Base-by-base conservation (phyloP, 257 asterid species). In the Nicotiana otophora region DNA sequence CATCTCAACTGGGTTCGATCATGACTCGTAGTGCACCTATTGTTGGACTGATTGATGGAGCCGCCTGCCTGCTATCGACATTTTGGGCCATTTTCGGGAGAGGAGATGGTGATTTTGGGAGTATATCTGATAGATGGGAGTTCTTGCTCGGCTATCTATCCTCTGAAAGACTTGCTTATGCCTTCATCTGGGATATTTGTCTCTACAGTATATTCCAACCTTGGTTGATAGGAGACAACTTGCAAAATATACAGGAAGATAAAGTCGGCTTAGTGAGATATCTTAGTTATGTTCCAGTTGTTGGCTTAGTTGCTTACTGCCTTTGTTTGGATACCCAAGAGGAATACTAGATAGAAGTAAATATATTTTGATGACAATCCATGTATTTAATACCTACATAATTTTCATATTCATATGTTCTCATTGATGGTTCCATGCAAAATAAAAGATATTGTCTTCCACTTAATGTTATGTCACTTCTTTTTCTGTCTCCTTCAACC, bases 141-240 rank as follows among this genome's bases (percentile, higher is more conserved):
- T 96, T 93, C 84, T 78, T 94, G 84, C 58, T 62, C 64, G 84
- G 87, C 84, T 96, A 94, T 83, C 78, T 94, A 9, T 91, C 92
- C 61, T 90, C 98, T 0, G 99, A 96, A 82, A 89, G 98, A 66
- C 89, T 96, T 62, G 99, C 98, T 31, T 94, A 94, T 80, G 99
- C 99, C 87, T 94, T 96, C 90, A 85, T 96, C 7, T 94, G 98
- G 97, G 99, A 96, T 87, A 90, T 94, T 51, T 81, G 88, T 86
- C 86, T 96, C 23, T 96, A 94, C 87, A 42, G 72, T 53, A 34
- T 91, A 81, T 96, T 96, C 88, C 98, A 96, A 91, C 95, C 99
- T 65, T 96, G 98, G 98, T 84, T 96, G 89, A 90, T 94, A 54
- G 98, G 97, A 77, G 98, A 88, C 81, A 94, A 96, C 91, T 82